A percentile compares a stretch with the other conserved stretches of the same genome.
These are phyloP conservation scores for Raddia distichophylla DNA, from an alignment of 176 grass and related monocot species.

Conservation along the genomic window DNA sequence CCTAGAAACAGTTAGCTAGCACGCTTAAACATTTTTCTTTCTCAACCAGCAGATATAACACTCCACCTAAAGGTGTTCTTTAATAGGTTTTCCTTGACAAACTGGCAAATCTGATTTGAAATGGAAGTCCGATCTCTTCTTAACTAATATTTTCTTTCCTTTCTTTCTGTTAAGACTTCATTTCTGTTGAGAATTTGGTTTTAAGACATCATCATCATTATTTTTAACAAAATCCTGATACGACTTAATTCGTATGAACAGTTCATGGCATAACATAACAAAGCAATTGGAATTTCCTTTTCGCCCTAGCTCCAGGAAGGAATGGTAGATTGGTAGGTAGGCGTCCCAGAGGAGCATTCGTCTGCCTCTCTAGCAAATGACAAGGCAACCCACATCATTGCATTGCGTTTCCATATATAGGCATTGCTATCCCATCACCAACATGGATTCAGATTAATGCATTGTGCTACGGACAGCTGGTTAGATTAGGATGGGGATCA, in stretches of 20 bases:
- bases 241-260: background rate
- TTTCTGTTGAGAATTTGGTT: background rate
- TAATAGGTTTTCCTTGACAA: constrained; percentile 20
- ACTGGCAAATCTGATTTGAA: constrained; percentile 43
- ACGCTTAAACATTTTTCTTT: background rate
- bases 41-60: constrained; percentile 28
- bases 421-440: constrained; percentile 29
- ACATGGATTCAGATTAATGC: constrained; percentile 34
- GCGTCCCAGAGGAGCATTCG: constrained; percentile 8
- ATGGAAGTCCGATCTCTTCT: constrained; percentile 32
- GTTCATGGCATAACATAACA: background rate
- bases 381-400: constrained; percentile 43
- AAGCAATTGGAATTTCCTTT: background rate
- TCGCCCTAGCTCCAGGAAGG: background rate
- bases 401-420: constrained; percentile 1
- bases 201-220: background rate
- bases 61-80: constrained; percentile 37
- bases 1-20: constrained; percentile 18
- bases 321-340: constrained; percentile 20
- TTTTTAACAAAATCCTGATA: background rate
- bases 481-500: constrained; percentile 34
- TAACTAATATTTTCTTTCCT: constrained; percentile 8
- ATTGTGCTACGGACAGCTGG: constrained; percentile 37
- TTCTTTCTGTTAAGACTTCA: constrained; percentile 40
- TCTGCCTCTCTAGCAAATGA: constrained; percentile 11